A percentile compares a stretch with the other conserved stretches of the same genome.
These are phyloP conservation scores for Hondaea fermentalgiana DNA, from an alignment of 108 stramenopile genomes.

Conservation along the genomic window DNA sequence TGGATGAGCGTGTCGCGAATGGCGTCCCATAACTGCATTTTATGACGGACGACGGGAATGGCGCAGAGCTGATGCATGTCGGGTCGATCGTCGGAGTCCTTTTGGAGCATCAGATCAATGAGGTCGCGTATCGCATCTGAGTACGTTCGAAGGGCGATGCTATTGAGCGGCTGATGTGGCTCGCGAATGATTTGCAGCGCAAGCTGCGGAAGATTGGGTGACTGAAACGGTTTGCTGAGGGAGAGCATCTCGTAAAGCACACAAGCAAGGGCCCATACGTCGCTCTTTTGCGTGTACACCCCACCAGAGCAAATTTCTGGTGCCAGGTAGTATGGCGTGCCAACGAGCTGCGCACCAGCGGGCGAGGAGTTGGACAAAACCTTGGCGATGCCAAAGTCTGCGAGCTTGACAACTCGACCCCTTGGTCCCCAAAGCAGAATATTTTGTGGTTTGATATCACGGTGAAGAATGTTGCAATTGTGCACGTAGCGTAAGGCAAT, in stretches of 20 bases:
- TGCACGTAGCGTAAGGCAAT: conserved; percentile 52
- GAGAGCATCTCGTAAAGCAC: conserved; percentile 27
- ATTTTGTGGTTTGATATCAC: conserved; percentile 54
- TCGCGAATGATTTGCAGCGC: conserved; percentile 5
- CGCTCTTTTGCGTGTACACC: conserved; percentile 24
- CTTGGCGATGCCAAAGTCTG: conserved; percentile 49
- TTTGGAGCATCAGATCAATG: background rate
- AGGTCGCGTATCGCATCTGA: background rate
- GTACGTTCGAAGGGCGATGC: background rate
- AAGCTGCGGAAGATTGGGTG: conserved; percentile 1
- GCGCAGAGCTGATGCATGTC: background rate
- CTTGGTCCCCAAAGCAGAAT: conserved; percentile 36
- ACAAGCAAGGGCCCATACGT: conserved; percentile 31
- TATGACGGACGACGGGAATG: background rate
- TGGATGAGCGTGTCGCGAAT: background rate
- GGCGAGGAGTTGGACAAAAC: conserved; percentile 16
- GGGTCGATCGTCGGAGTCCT: background rate
- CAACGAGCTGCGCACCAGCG: conserved; percentile 34
- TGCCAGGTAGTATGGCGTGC: conserved; percentile 50
- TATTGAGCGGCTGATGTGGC: background rate
- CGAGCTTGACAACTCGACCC: conserved; percentile 29
- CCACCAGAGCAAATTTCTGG: conserved; percentile 24
- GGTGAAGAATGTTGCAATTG: conserved; percentile 44
- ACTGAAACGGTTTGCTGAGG: background rate
- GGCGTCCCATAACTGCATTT: background rate